A percentile compares a stretch with the other conserved stretches of the same genome.
These are phyloP conservation scores for Starmerella tilneyi DNA, from an alignment of 805 yeast genomes.

Conservation along the genomic window DNA sequence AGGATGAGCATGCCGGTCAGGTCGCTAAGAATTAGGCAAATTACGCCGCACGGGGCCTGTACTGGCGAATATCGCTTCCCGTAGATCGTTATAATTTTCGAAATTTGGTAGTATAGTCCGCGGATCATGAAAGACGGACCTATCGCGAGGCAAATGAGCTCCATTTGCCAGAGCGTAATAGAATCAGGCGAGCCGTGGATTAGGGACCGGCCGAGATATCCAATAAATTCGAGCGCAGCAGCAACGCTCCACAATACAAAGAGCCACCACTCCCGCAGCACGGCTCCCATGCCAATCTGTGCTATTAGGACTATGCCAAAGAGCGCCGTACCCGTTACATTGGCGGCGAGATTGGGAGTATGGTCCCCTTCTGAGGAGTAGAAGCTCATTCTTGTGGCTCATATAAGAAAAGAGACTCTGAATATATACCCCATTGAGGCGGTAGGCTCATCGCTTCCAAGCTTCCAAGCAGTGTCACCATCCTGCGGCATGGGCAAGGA, in stretches of 20 bases:
- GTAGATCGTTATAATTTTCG: slow-evolving; percentile 53
- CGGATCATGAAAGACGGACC: slow-evolving; percentile 82
- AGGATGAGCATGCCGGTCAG: slow-evolving; percentile 53
- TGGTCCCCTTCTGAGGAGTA: no score
- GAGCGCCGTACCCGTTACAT: neutral
- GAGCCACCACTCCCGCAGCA: neutral
- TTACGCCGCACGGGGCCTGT: slow-evolving; percentile 50
- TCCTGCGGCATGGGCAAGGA: no score
- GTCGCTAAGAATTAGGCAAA: slow-evolving; percentile 57
- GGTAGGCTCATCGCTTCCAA: no score
- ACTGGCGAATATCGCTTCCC: slow-evolving; percentile 44
- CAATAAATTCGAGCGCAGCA: slow-evolving; percentile 49
- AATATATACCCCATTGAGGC: no score
- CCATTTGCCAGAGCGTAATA: slow-evolving; percentile 44
- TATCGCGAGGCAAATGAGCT: slow-evolving; percentile 56
- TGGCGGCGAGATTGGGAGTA: neutral
- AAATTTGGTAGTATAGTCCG: slow-evolving; percentile 63
- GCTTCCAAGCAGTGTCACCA: no score
- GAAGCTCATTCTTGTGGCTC: neutral
- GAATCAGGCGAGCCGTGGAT: slow-evolving; percentile 32
- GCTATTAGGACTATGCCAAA: neutral
- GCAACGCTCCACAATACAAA: neutral
- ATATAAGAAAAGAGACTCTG: no score
- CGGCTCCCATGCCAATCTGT: neutral
- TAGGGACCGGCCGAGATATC: slow-evolving; percentile 55